Evolutionary conservation across 78 protist genomes (phyloP), one percentile per base, ranked within the genome.

Genomic region (Abeoforma whisleri): DNA sequence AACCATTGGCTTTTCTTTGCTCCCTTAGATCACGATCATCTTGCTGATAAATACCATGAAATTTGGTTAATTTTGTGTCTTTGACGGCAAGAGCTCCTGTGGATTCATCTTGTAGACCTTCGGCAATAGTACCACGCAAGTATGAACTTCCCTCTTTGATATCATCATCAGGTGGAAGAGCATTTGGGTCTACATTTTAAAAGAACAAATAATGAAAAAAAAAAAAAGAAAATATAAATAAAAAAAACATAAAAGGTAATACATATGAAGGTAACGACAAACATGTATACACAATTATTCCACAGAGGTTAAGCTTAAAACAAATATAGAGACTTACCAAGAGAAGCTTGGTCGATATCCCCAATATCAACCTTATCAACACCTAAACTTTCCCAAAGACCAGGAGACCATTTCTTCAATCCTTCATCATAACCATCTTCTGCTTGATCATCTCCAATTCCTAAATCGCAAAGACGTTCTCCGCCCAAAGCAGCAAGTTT

Each of bases 1-100:
- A 31, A 0, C 73, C 77, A 37, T 32, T 48, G 2, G 32, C 34
- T 28, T 8, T 1, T 1, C 84, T 86, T n/a, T 76, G 80, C 75
- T 85, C 85, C n/a, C 90, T 86, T 31, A 87, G 81, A 57, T 87
- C 90, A 39, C 90, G 86, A 40, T 87, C 90, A 68, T 87, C 90
- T 69, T 87, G 90, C 75, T 71, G 85, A 70, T 89, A 89, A 79
- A 85, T 89, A 1, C 91, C 91, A 79, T 89, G 91, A 37, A 89
- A 89, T 76, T 89, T 89, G 80, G 85, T 80, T 35, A 87, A 39
- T 82, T 81, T 68, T 22, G 86, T 36, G 77, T 87, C 90, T 39
- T 1, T 8, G n/a, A 31, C 82, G 1, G 70, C 2, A 1, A 87
- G 37, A 8, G 90, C 86, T 2, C 85, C 90, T 39, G 90, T 87